Evolutionary conservation across 345 rosid species (phyloP).

Genomic region (Eucalyptus cloeziana): DNA sequence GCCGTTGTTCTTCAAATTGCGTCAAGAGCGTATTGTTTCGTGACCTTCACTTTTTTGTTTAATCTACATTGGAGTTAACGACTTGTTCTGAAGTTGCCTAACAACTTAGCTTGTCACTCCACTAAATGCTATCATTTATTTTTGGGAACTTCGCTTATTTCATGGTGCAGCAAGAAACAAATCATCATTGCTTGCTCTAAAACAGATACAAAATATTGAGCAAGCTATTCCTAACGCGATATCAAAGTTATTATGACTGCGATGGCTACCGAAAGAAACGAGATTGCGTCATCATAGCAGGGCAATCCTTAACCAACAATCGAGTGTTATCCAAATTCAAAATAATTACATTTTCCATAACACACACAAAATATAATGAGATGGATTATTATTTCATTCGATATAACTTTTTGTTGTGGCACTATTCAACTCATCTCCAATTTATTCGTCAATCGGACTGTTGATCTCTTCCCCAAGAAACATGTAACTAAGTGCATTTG

Average conservation of each 20-base stretch:
- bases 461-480: background rate
- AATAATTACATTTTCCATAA: too few species aligned
- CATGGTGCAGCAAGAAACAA: background rate
- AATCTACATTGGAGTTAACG: background rate
- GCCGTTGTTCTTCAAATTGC: accelerated
- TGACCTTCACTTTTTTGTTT: background rate
- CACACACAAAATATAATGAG: too few species aligned
- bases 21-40: accelerated
- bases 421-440: background rate
- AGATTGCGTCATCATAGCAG: too few species aligned
- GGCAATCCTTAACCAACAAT: too few species aligned
- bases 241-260: too few species aligned
- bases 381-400: too few species aligned
- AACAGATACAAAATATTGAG: background rate
- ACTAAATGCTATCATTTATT: background rate
- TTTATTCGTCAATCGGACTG: too few species aligned
- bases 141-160: too few species aligned
- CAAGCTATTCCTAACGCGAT: accelerated
- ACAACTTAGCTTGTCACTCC: background rate
- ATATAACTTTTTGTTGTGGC: background rate
- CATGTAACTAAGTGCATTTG: background rate
- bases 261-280: background rate
- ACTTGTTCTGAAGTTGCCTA: background rate
- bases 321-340: background rate
- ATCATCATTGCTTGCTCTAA: background rate